Evolutionary conservation across 1,284 basidiomycete genomes (phyloP).

Genomic region (Ceratobasidium papillatum): DNA sequence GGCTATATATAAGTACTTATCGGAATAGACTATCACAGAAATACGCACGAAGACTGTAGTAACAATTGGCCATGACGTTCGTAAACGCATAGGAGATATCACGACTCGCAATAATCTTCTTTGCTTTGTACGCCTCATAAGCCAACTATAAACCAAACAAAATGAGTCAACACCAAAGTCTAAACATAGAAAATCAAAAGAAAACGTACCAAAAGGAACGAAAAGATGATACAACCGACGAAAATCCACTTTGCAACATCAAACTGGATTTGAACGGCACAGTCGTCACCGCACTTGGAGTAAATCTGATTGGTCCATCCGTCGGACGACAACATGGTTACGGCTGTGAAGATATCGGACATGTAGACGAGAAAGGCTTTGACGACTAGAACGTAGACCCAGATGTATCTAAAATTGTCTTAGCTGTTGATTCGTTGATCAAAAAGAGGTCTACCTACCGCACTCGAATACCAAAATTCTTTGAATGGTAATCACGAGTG

Average conservation of each 20-base stretch:
- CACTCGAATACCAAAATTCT: conserved; percentile 83
- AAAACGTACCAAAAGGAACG: conserved; percentile 83
- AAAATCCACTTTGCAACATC: conserved; percentile 94
- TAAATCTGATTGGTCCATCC: conserved; percentile 93
- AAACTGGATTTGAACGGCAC: conserved; percentile 90
- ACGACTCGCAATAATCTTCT: conserved; percentile 91
- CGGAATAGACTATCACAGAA: too few relatives aligned
- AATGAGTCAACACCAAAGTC: conserved; percentile 48
- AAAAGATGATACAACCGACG: conserved; percentile 97
- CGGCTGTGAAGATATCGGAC: conserved; percentile 96
- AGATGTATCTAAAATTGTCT: conserved; percentile 73
- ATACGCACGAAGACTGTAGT: conserved; percentile 86
- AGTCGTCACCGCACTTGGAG: conserved; percentile 69
- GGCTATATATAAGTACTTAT: conserved; percentile 41
- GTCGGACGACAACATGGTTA: conserved; percentile 93
- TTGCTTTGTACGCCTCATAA: conserved; percentile 91
- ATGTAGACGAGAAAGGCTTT: conserved; percentile 96
- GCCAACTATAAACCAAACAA: conserved; percentile 59
- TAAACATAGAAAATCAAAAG: conserved; percentile 28
- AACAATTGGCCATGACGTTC: conserved; percentile 96
- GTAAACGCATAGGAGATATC: conserved; percentile 98
- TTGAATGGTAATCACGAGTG: conserved; percentile 89
- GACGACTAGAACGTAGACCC: conserved; percentile 90
- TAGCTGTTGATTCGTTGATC: conserved; percentile 34
- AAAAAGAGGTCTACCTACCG: conserved; percentile 65